Conservation (phyloP, 441 rosid genomes). For the Macaranga tanarius region DNA sequence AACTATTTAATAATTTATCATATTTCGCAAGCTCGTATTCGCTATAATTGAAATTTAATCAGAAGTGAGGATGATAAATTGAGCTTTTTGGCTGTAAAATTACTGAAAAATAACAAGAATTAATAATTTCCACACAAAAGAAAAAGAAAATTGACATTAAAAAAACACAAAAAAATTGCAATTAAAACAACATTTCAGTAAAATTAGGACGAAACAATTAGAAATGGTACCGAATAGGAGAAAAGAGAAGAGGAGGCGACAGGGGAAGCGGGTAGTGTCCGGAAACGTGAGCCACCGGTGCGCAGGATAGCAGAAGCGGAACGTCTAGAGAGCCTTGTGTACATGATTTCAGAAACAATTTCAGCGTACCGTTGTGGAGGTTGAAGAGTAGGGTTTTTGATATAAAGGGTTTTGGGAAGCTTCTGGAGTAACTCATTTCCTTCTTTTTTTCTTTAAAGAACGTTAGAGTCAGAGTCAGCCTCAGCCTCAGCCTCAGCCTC, state of each 20-base stretch:
- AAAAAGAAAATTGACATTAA: neutral
- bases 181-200: neutral
- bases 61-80: too few species aligned
- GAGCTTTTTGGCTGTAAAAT: neutral
- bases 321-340: constrained; percentile 56
- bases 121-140: neutral
- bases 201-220: too few species aligned
- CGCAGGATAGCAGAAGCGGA: constrained; percentile 58
- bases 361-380: neutral
- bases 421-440: constrained; percentile 44
- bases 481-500: too few species aligned
- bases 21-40: too few species aligned
- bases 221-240: constrained; percentile 35
- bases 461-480: too few species aligned
- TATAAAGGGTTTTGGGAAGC: constrained; percentile 40
- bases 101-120: neutral
- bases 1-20: too few species aligned
- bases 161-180: neutral
- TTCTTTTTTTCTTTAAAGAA: too few species aligned
- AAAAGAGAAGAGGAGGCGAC: constrained; percentile 36
- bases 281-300: constrained; percentile 39
- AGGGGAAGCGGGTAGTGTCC: constrained; percentile 35
- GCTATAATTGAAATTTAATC: too few species aligned
- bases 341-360: constrained; percentile 41
- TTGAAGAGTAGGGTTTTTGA: constrained; percentile 55